A percentile compares a stretch with the other conserved stretches of the same genome.
Evolutionary conservation across 108 stramenopile species (phyloP).

Genomic region (Discostella pseudostelligera): DNA sequence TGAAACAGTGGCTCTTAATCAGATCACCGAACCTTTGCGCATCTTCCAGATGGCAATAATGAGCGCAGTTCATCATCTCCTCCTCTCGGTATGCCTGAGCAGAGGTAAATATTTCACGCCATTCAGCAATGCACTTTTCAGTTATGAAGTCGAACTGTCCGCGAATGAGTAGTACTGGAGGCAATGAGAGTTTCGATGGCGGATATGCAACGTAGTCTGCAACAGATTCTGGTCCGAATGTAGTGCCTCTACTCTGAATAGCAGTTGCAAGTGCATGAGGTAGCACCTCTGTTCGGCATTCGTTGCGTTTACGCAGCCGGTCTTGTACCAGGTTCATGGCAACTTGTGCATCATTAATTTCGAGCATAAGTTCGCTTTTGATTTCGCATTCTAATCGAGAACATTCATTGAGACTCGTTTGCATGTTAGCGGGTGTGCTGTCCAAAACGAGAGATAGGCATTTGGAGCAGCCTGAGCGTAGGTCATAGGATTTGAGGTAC

Average conservation of each 20-base stretch:
- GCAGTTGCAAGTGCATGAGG: constrained; percentile 35
- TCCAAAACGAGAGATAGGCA: constrained; percentile 39
- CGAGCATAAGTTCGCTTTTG: constrained; percentile 20
- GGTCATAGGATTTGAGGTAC: constrained; percentile 21
- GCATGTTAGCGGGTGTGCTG: constrained; percentile 43
- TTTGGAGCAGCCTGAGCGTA: neutral
- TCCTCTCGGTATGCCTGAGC: constrained; percentile 30
- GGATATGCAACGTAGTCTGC: constrained; percentile 34
- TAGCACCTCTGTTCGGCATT: constrained; percentile 33
- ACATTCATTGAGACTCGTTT: constrained; percentile 34
- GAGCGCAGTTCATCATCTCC: constrained; percentile 38
- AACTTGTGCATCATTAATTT: constrained; percentile 1
- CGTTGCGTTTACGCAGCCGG: constrained; percentile 27
- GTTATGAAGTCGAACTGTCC: constrained; percentile 48
- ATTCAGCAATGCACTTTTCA: constrained; percentile 40
- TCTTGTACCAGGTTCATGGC: constrained; percentile 19
- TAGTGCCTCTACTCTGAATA: constrained; percentile 30
- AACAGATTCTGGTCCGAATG: constrained; percentile 35
- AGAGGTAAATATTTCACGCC: constrained; percentile 38
- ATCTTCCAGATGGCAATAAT: constrained; percentile 49
- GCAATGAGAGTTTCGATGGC: constrained; percentile 10
- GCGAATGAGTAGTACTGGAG: constrained; percentile 44
- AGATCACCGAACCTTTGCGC: constrained; percentile 28
- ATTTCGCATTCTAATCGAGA: constrained; percentile 29
- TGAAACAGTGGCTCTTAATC: constrained; percentile 34